Percentiles rank a stretch among this genome's conserved stretches.
Evolutionary conservation across 345 rosid species (phyloP).

Genomic region (Excoecaria cochinchinensis): DNA sequence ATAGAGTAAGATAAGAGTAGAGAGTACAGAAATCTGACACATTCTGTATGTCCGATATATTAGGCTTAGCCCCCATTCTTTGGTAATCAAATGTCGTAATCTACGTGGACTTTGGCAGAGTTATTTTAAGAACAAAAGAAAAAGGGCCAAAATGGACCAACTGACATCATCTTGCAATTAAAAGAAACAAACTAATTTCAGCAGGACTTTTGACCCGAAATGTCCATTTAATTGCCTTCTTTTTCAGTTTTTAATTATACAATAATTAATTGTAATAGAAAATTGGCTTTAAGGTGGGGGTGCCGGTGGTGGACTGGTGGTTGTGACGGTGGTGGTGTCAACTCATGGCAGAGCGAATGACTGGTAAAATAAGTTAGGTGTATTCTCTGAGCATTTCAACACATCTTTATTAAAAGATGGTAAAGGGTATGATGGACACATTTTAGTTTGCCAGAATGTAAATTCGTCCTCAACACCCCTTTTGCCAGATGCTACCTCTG

Average conservation of each 20-base stretch:
- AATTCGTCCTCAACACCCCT: constrained; percentile 17
- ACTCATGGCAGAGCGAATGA: constrained; percentile 14
- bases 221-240: background rate
- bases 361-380: constrained; percentile 13
- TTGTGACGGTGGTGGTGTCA: constrained; percentile 23
- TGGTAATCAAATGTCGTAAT: constrained; percentile 18
- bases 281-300: background rate
- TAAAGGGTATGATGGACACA: constrained; percentile 34
- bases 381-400: constrained; percentile 12
- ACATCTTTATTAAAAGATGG: constrained; percentile 52
- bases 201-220: constrained; percentile 35
- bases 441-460: constrained; percentile 37
- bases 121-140: background rate
- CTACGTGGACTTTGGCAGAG: constrained; percentile 30
- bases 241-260: background rate
- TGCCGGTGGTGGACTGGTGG: background rate
- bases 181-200: background rate
- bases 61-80: constrained; percentile 13
- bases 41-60: constrained; percentile 9
- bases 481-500: constrained; percentile 4
- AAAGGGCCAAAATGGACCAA: constrained; percentile 35
- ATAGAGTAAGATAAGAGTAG: background rate
- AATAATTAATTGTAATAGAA: background rate
- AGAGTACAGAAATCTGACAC: background rate
- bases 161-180: constrained; percentile 13